Evolutionary conservation across 73 alveolate genomes (phyloP), one percentile per base, ranked within the genome.

Genomic region (Blepharisma japonicum): DNA sequence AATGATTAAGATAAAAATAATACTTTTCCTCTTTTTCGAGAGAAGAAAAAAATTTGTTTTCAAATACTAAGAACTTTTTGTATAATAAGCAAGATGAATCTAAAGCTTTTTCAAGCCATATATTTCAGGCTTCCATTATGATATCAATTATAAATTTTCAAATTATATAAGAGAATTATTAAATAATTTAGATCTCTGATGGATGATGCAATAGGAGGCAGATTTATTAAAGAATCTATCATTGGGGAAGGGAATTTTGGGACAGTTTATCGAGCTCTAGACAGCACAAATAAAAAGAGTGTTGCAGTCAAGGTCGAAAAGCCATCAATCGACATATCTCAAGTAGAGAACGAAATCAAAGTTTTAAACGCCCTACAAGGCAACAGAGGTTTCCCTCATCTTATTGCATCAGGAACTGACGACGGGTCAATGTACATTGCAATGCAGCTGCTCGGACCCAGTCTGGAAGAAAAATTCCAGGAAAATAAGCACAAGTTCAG

Each of bases 191-290:
- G 42, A 32, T 32, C 42, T 3, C 42, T 32, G 42, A 32, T 32
- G 42, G 42, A 32, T 3, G 42, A 32, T 32, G 42, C 42, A 32
- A 32, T 32, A 32, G 42, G 42, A 32, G 42, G 42, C 42, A 32
- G 42, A 32, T 32, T 32, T 32, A 32, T 32, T 32, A 32, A 32
- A 14, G 74, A 61, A 20, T 14, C 46, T 25, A n/a, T 61, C 46
- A n/a, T 61, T 9, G 74, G 74, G 2, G 74, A 61, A 61, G 74
- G 74, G 46, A 61, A 61, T 25, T 61, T 61, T 39, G 74, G 74
- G 14, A 14, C 49, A 9, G 74, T 61, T 20, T 61, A 61, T 61
- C 39, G 47, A 14, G 74, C 74, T 14, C 18, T 61, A 0, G 74
- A 61, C 47, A 61, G 23, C 18, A 61, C 39, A 18, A 61, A n/a